Percentiles rank a stretch among this genome's conserved stretches.
phyloP scores from a whole-genome alignment of 495 filamentous ascomycete genomes.

The Melanomma pulvis-pyrius region DNA sequence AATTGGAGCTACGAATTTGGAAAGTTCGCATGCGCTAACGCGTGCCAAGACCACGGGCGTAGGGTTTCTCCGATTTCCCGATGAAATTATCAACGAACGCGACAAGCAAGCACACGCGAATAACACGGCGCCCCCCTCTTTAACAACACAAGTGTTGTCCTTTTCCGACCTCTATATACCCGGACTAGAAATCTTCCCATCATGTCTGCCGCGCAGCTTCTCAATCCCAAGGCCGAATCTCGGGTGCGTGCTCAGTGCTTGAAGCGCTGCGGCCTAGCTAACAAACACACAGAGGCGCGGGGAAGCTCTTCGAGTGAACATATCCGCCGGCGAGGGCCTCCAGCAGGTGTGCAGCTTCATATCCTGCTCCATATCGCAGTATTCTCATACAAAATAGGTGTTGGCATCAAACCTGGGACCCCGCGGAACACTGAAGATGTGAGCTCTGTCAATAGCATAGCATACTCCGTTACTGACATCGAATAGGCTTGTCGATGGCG shows the following conservation, averaged over 20 bases:
- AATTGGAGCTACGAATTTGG: conserved; percentile 17
- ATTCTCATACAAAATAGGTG: conserved; percentile 61
- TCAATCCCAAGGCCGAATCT: conserved; percentile 98
- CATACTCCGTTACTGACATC: conserved; percentile 16
- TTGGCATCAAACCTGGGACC: conserved; percentile 95
- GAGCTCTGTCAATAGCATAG: not conserved
- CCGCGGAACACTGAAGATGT: conserved; percentile 96
- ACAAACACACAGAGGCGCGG: conserved; percentile 73
- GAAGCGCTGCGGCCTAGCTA: conserved; percentile 45
- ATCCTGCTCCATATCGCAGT: not conserved
- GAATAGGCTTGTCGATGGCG: conserved; percentile 86
- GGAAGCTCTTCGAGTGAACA: conserved; percentile 95
- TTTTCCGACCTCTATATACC: conserved; percentile 1
- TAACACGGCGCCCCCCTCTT: not conserved
- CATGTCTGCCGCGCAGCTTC: conserved; percentile 91
- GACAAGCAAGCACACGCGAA: not conserved
- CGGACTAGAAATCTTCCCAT: conserved; percentile 8
- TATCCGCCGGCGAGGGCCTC: conserved; percentile 82
- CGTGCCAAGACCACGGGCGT: too few relatives aligned
- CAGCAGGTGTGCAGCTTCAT: conserved; percentile 39
- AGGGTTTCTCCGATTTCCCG: not conserved
- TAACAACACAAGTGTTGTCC: conserved; percentile 7
- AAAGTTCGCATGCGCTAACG: conserved; percentile 16
- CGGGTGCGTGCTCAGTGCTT: conserved; percentile 61
- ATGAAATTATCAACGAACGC: not conserved